These are phyloP conservation scores for Kwoniella dejecticola DNA, from an alignment of 768 basidiomycete genomes.

Conservation along the genomic window DNA sequence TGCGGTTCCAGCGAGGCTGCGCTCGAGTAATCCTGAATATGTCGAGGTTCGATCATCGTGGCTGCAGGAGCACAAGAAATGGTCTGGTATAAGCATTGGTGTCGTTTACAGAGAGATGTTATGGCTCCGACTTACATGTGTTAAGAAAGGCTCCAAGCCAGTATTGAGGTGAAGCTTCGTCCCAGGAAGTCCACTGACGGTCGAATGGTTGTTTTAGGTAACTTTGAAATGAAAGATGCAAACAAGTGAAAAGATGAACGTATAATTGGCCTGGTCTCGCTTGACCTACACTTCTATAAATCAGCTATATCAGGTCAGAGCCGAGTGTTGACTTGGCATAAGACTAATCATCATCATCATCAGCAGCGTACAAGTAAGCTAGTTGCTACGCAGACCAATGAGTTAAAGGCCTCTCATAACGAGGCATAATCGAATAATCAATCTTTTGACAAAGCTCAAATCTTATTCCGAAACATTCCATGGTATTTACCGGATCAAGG, in stretches of 20 bases:
- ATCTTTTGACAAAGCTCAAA: not conserved
- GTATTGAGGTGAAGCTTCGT: too few relatives aligned
- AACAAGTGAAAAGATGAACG: not conserved
- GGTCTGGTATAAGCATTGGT: too few relatives aligned
- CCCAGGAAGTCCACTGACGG: not conserved
- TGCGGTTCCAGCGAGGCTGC: constrained; percentile 26
- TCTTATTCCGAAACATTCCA: constrained; percentile 1
- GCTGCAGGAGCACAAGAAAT: too few relatives aligned
- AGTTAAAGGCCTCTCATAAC: constrained; percentile 13
- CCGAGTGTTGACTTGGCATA: not conserved
- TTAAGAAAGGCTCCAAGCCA: not conserved
- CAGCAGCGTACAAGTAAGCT: not conserved
- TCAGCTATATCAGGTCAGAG: not conserved
- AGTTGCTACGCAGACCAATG: constrained; percentile 2
- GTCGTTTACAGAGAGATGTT: not conserved
- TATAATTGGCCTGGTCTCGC: not conserved
- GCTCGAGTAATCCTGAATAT: constrained; percentile 30
- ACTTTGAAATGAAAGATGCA: not conserved
- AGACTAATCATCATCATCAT: not conserved
- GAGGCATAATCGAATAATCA: too few relatives aligned
- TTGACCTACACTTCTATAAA: not conserved
- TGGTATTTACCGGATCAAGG: constrained; percentile 1
- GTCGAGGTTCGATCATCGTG: constrained; percentile 19
- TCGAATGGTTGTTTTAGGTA: not conserved
- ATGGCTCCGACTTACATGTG: not conserved